Evolutionary conservation across 2,329 filamentous ascomycete genomes (phyloP).

Genomic region (Diplocarpon mali): DNA sequence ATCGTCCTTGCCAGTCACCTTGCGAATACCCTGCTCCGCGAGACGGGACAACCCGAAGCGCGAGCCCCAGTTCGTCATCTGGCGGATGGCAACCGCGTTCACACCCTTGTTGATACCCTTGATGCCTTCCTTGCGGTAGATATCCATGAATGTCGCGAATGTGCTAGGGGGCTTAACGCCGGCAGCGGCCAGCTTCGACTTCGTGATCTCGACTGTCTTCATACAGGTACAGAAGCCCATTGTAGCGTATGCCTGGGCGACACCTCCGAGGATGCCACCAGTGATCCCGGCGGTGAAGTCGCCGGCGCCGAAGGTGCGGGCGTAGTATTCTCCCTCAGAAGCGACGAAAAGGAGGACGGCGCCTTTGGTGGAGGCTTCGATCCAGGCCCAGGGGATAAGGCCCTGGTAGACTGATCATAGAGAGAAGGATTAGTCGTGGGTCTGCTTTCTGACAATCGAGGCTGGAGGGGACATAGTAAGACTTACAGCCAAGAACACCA

Average conservation of each 20-base stretch:
- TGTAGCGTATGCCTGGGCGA: slow-evolving; percentile 96
- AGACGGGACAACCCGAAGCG: slow-evolving; percentile 89
- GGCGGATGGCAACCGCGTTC: slow-evolving; percentile 94
- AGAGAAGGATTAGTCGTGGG: slow-evolving; percentile 8
- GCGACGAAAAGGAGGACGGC: slow-evolving; percentile 98
- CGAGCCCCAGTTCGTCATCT: slow-evolving; percentile 99
- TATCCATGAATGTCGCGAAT: slow-evolving; percentile 91
- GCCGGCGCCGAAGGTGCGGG: slow-evolving; percentile 67
- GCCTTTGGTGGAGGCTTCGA: slow-evolving; percentile 98
- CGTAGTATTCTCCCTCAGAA: slow-evolving; percentile 94
- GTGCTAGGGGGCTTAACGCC: slow-evolving; percentile 83
- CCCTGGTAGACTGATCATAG: slow-evolving; percentile 79
- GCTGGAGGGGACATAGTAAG: not conserved
- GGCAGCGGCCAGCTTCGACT: slow-evolving; percentile 80
- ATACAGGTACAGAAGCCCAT: slow-evolving; percentile 99
- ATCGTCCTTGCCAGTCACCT: slow-evolving; percentile 65
- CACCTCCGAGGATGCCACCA: slow-evolving; percentile 86
- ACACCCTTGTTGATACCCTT: slow-evolving; percentile 96
- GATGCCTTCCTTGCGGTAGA: slow-evolving; percentile 91
- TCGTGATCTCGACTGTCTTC: slow-evolving; percentile 99
- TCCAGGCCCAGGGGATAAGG: slow-evolving; percentile 99
- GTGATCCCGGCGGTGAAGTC: slow-evolving; percentile 83
- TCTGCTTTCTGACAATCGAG: not conserved
- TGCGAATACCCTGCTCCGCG: slow-evolving; percentile 80
- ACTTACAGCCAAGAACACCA: slow-evolving; percentile 87